Evolutionary conservation across 31 red algal genomes (phyloP), one percentile per base, ranked within the genome.

Genomic region (Porphyra umbilicalis): DNA sequence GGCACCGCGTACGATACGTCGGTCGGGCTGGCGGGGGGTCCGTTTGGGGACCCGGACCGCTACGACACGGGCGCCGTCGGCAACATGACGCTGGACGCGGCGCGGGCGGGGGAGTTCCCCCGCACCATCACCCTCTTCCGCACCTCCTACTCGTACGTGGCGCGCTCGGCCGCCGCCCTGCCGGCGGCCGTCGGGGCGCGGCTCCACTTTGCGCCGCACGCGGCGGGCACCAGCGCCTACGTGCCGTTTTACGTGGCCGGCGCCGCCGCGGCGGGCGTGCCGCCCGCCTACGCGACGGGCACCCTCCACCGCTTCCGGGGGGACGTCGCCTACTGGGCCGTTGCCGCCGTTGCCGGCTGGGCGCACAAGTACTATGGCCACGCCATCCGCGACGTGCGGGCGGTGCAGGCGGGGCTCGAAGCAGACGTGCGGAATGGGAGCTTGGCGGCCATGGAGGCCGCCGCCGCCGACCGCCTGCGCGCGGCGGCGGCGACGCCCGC

Each of bases 1-100:
- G 90, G 82, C 34, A 79, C 85, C 20, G 77, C 33, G 37, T 88
- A 82, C 36, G 85, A 93, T 75, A 30, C 88, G 71, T 83, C 90
- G 79, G 39, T 77, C 11, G 32, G 36, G 34, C 76, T 78, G 35
- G 90, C 83, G 35, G 83, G 80, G 36, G 90, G 85, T 29, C 85
- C 90, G 9, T 88, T 81, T 38, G 90, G 85, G 35, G 78, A 93
- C 57, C 90, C 90, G 32, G 82, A 93, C 79, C 80, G 90, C 77
- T 93, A 88, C 78, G 90, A 93, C 68, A 79, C 33, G 20, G 82
- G 14, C 57, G 14, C 37, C 10, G 33, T 76, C 39, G 82, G 77
- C 10, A 79, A 42, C 33, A 85, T 87, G 78, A 82, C 78, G 0
- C 9, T n/a, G 34, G 67, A 68, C 13, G 81, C 88, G 44, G 30